phyloP scores from a whole-genome alignment of 2,329 filamentous ascomycete species.

The Trichoderma semiorbis region DNA sequence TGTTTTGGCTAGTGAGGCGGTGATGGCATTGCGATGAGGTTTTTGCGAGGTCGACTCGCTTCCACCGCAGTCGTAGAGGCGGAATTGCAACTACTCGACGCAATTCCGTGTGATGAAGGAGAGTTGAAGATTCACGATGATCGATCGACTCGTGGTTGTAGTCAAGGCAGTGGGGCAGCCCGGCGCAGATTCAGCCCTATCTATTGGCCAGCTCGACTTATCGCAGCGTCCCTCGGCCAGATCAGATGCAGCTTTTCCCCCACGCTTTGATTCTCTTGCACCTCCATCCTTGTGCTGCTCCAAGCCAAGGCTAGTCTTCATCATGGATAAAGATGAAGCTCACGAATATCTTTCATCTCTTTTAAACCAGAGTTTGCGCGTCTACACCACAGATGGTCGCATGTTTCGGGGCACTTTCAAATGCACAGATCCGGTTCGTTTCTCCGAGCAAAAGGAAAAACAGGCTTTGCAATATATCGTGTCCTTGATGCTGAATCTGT shows the following conservation, averaged over 20 bases:
- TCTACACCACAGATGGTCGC: constrained; percentile 77
- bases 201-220: constrained; percentile 6
- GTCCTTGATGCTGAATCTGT: neutral
- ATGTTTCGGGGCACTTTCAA: constrained; percentile 90
- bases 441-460: neutral
- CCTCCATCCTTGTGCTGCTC: neutral
- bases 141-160: neutral
- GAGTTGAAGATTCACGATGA: constrained; percentile 14
- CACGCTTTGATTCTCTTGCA: neutral
- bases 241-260: neutral
- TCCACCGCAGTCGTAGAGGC: neutral
- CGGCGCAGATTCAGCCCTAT: neutral
- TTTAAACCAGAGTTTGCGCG: constrained; percentile 72
- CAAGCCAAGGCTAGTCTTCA: neutral
- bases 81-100: neutral
- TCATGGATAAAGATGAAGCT: constrained; percentile 52
- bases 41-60: constrained; percentile 2
- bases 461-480: neutral
- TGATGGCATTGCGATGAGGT: neutral
- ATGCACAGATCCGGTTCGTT: constrained; percentile 82
- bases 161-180: neutral
- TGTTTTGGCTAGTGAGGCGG: neutral
- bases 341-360: constrained; percentile 59
- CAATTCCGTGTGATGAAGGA: neutral
- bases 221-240: neutral